Conservation (phyloP, 768 basidiomycete species). For the Macrolepiota fuliginosa region DNA sequence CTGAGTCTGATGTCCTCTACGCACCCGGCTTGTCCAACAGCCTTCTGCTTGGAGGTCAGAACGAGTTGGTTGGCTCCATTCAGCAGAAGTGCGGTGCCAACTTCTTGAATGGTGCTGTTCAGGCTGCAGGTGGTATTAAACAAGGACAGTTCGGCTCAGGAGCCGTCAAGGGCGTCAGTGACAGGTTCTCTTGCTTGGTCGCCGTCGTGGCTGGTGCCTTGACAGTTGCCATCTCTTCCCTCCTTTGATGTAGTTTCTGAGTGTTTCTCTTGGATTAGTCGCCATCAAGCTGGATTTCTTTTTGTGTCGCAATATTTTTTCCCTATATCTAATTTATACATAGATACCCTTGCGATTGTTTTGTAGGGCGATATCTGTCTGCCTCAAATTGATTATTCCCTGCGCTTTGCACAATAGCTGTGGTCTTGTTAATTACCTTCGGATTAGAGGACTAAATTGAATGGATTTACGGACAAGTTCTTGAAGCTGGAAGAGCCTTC, state of each 20-base stretch:
- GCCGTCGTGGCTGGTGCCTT: conserved; percentile 23
- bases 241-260: conserved; percentile 4
- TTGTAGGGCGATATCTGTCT: conserved; percentile 2
- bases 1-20: conserved; percentile 70
- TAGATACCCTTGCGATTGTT: conserved; percentile 10
- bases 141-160: conserved; percentile 24
- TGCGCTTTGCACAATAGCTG: background rate
- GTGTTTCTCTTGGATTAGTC: background rate
- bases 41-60: conserved; percentile 64
- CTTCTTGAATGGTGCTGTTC: conserved; percentile 68
- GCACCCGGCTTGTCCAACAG: conserved; percentile 69
- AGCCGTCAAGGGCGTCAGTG: conserved; percentile 21
- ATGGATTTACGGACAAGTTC: background rate
- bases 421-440: background rate
- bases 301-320: conserved; percentile 5
- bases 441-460: background rate
- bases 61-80: conserved; percentile 61
- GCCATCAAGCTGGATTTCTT: background rate
- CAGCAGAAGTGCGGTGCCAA: conserved; percentile 59
- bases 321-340: conserved; percentile 8
- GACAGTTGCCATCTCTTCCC: conserved; percentile 6
- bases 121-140: conserved; percentile 59
- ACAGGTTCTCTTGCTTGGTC: conserved; percentile 20
- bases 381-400: background rate
- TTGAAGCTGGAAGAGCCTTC: too few species aligned